These are phyloP conservation scores for Xylaria sp. DNA, from an alignment of 2,329 filamentous ascomycete species.

Conservation along the genomic window DNA sequence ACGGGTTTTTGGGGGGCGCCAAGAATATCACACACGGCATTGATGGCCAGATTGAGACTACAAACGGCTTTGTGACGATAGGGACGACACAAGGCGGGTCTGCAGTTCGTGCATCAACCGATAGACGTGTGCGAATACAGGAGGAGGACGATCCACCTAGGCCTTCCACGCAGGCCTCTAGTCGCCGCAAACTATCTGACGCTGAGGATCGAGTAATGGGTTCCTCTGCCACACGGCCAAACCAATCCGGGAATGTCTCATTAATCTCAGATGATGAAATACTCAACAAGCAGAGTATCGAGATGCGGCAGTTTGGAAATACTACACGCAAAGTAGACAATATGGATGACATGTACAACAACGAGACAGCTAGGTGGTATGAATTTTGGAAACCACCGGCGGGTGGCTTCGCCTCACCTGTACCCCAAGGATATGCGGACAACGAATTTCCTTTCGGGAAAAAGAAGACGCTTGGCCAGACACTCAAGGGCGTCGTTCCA, in stretches of 20 bases:
- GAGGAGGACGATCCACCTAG: slow-evolving; percentile 51
- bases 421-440: slow-evolving; percentile 66
- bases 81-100: slow-evolving; percentile 41
- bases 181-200: slow-evolving; percentile 35
- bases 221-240: slow-evolving; percentile 40
- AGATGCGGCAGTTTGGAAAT: slow-evolving; percentile 55
- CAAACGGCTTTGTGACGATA: slow-evolving; percentile 63
- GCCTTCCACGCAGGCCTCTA: slow-evolving; percentile 43
- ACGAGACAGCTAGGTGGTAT: slow-evolving; percentile 64
- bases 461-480: slow-evolving; percentile 63
- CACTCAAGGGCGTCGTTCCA: slow-evolving; percentile 61
- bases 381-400: slow-evolving; percentile 73
- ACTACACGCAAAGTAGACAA: slow-evolving; percentile 64
- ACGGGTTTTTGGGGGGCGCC: slow-evolving; percentile 57
- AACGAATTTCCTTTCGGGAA: slow-evolving; percentile 58
- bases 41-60: slow-evolving; percentile 64
- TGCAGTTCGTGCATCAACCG: slow-evolving; percentile 43
- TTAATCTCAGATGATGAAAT: slow-evolving; percentile 53
- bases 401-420: slow-evolving; percentile 69
- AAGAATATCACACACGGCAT: slow-evolving; percentile 62
- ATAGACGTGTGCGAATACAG: slow-evolving; percentile 49
- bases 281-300: slow-evolving; percentile 50
- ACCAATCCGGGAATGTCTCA: slow-evolving; percentile 53
- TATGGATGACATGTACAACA: slow-evolving; percentile 61
- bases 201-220: slow-evolving; percentile 48